Base-by-base conservation (phyloP, 306 rosid species). In the Cucurbita argyrosperma region DNA sequence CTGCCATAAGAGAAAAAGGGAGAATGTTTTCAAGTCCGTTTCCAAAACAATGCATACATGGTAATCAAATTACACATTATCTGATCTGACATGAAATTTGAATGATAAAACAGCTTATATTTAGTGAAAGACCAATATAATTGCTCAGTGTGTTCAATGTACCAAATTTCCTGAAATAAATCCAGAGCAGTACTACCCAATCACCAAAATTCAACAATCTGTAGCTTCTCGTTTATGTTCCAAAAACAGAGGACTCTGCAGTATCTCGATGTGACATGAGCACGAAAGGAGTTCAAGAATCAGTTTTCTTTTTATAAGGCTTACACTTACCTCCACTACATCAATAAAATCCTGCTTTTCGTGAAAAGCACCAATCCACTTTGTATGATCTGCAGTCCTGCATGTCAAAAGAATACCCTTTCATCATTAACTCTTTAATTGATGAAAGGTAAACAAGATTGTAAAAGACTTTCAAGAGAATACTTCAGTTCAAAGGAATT, bases 291-390 rank as follows among this genome's bases (percentile, higher is more conserved):
- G n/a, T n/a, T n/a, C n/a, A n/a, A n/a, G n/a, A n/a, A n/a, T n/a
- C n/a, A n/a, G n/a, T n/a, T n/a, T n/a, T n/a, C n/a, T n/a, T n/a
- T n/a, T n/a, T n/a, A n/a, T n/a, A n/a, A n/a, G n/a, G n/a, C n/a
- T n/a, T 19, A 26, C 56, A 30, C 18, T 58, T 52, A 81, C 84
- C 85, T 84, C 85, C 18, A 84, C 87, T 10, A 84, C 85, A 57
- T 84, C 87, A 30, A 84, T 67, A 42, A 84, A 84, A 72, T 81
- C 83, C 81, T 84, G 84, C 76, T 84, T 84, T 19, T 51, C 71
- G 11, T 57, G 80, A 79, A 84, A 84, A 59, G 83, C 75, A 8
- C 87, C 85, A 43, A 84, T 65, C 87, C 87, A 84, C 63, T 84
- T 84, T 14, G 79, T 78, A 54, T 84, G 87, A 69, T 81, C 87